phyloP scores from a whole-genome alignment of 2,329 filamentous ascomycete species.

The Fusarium albidum region DNA sequence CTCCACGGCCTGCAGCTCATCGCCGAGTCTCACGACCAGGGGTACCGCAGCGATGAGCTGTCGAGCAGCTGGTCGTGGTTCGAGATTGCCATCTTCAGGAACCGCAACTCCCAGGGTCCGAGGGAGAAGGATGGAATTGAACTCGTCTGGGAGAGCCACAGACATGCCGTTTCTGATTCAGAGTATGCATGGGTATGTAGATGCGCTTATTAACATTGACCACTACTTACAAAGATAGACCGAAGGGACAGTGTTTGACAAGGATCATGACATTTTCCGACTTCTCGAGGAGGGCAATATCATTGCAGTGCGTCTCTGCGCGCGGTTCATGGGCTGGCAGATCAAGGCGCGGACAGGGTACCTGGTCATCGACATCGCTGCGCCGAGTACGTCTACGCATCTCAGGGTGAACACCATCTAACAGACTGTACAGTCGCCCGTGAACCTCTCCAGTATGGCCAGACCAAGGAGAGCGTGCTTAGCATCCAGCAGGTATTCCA shows the following conservation, averaged over 20 bases:
- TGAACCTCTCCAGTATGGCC: not conserved
- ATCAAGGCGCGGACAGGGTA: not conserved
- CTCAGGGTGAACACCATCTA: not conserved
- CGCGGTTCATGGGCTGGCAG: not conserved
- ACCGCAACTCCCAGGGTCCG: not conserved
- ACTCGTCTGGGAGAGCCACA: not conserved
- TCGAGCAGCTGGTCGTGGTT: not conserved
- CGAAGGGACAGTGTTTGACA: not conserved
- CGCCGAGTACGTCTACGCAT: not conserved
- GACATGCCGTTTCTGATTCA: not conserved
- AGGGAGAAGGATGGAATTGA: not conserved
- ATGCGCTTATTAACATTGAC: too few species aligned
- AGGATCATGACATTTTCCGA: conserved; percentile 1
- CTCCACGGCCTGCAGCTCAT: not conserved
- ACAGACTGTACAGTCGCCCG: not conserved
- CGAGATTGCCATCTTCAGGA: not conserved
- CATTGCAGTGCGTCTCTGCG: not conserved
- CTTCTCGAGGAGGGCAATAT: not conserved
- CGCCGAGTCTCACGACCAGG: not conserved
- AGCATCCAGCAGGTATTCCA: not conserved
- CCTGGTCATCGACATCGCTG: not conserved
- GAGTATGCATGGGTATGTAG: not conserved
- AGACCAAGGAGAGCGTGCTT: not conserved
- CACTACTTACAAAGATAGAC: not conserved
- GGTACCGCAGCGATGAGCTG: not conserved